These are phyloP conservation scores for Usnea hakonensis DNA, from an alignment of 495 filamentous ascomycete species.

Conservation along the genomic window DNA sequence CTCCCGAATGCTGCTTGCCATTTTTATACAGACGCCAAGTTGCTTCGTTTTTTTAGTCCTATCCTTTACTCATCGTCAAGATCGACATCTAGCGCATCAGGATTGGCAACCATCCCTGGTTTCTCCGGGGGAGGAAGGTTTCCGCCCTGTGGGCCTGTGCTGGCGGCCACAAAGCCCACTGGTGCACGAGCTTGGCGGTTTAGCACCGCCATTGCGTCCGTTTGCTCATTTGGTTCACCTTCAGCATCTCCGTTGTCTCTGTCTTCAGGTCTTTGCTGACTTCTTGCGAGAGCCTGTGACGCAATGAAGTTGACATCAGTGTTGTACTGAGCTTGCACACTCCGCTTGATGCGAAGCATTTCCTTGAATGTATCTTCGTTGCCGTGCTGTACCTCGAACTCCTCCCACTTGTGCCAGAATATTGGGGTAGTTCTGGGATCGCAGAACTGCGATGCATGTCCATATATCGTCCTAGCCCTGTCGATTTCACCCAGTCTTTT, in stretches of 20 bases:
- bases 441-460: conserved; percentile 93
- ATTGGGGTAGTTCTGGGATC: conserved; percentile 81
- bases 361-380: conserved; percentile 99
- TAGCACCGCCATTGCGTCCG: conserved; percentile 84
- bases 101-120: conserved; percentile 56
- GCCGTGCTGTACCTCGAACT: conserved; percentile 92
- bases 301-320: conserved; percentile 99
- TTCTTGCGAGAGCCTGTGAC: conserved; percentile 82
- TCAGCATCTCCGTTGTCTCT: conserved; percentile 39
- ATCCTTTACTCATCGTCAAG: conserved; percentile 40
- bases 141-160: conserved; percentile 68
- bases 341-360: conserved; percentile 95
- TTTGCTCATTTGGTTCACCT: conserved; percentile 44
- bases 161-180: conserved; percentile 83
- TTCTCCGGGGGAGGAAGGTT: conserved; percentile 45
- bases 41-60: neutral
- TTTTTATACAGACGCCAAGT: neutral
- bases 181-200: conserved; percentile 86
- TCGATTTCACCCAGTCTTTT: conserved; percentile 93
- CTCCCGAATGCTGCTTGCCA: neutral
- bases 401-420: conserved; percentile 97
- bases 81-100: conserved; percentile 72
- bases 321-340: conserved; percentile 95
- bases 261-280: conserved; percentile 49
- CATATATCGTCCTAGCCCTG: conserved; percentile 88